These are phyloP conservation scores for Centaurea solstitialis DNA, from an alignment of 129 eudicot genomes.

Conservation along the genomic window DNA sequence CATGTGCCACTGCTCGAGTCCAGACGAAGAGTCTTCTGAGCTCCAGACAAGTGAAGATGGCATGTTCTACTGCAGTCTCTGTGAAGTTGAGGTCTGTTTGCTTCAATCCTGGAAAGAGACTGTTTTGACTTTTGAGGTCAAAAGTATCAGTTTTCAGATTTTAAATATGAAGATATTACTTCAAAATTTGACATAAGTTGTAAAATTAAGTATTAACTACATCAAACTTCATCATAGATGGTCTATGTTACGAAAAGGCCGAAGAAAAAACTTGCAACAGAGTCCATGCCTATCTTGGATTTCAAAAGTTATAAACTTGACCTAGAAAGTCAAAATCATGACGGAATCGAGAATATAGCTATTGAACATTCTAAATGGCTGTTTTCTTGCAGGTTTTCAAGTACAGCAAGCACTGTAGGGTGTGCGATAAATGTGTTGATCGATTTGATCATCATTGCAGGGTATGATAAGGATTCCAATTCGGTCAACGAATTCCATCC, in stretches of 20 bases:
- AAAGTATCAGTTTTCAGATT: background rate
- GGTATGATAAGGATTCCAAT: slow-evolving; percentile 40
- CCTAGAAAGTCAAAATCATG: background rate
- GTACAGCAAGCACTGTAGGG: slow-evolving; percentile 99
- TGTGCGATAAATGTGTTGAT: slow-evolving; percentile 96
- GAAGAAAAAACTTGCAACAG: background rate
- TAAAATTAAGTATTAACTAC: background rate
- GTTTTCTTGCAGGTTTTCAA: slow-evolving; percentile 74
- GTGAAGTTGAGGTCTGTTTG: slow-evolving; percentile 90
- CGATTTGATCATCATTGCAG: slow-evolving; percentile 97
- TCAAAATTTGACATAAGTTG: slow-evolving; percentile 1
- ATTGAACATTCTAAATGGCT: slow-evolving; percentile 4
- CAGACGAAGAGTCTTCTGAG: slow-evolving; percentile 57
- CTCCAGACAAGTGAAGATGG: slow-evolving; percentile 87
- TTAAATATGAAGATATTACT: background rate
- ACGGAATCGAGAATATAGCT: background rate
- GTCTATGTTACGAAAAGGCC: background rate
- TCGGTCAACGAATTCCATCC: background rate
- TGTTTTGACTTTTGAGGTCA: background rate
- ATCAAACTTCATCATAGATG: background rate
- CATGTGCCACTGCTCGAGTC: slow-evolving; percentile 47
- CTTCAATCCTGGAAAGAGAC: background rate
- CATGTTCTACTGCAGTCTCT: slow-evolving; percentile 92
- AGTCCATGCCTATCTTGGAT: background rate
- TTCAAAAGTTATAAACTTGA: slow-evolving; percentile 8